Conservation (phyloP, 2,329 filamentous ascomycete genomes). For the Fusarium torulosum region DNA sequence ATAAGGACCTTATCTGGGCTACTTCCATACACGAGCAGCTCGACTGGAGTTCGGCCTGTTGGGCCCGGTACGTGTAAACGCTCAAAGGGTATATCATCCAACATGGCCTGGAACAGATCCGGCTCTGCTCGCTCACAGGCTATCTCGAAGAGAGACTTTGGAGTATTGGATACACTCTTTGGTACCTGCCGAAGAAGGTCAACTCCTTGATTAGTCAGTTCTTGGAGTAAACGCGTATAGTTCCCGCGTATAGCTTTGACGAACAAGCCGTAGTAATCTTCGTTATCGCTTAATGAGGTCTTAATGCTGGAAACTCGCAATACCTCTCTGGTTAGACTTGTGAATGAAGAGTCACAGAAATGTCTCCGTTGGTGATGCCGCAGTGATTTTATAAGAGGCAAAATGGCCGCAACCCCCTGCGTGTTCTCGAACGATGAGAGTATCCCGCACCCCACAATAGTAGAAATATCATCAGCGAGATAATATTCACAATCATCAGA, state of each 20-base stretch:
- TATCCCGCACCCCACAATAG: background rate
- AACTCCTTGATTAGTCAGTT: background rate
- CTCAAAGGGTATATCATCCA: background rate
- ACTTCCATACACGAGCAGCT: background rate
- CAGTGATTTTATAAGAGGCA: background rate
- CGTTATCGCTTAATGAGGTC: background rate
- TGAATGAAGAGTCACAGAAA: background rate
- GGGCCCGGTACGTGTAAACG: rapidly evolving
- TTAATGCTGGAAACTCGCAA: background rate
- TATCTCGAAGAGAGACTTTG: background rate
- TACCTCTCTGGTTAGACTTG: too few species aligned
- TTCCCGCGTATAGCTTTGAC: rapidly evolving
- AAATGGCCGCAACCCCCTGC: background rate
- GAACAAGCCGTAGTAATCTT: background rate
- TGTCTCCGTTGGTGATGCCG: background rate
- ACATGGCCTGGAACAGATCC: background rate
- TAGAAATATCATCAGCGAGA: background rate
- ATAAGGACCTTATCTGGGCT: background rate
- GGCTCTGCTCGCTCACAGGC: background rate
- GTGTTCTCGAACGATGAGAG: background rate
- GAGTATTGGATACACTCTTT: too few species aligned
- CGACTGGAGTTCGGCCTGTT: background rate
- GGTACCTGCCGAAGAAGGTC: background rate
- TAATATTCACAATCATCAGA: background rate
- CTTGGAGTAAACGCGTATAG: rapidly evolving